Evolutionary conservation across 2,329 filamentous ascomycete genomes (phyloP), one percentile per base, ranked within the genome.

Genomic region (Neofusicoccum kwambonambiense): DNA sequence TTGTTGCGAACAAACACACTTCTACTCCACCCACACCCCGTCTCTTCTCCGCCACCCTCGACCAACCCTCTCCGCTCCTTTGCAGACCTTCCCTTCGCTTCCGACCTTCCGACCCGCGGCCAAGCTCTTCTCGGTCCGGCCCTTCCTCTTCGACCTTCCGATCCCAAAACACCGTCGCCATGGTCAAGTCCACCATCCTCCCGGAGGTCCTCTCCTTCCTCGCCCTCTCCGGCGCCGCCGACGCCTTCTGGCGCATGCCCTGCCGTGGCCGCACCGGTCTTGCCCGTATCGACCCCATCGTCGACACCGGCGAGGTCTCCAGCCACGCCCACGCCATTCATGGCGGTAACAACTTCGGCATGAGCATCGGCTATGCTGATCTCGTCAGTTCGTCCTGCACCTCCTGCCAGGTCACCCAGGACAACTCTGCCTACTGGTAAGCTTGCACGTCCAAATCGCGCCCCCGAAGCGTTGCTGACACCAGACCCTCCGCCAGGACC

Each of bases 211-310:
- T 70, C 60, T 66, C 73, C 37, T 66, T 68, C 19, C 64, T 76
- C 57, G 71, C 72, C 13, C 71, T 81, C 17, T 71, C 76, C 15
- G 73, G 74, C 54, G 71, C 74, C 27, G 72, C 86, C 49, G 87
- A 90, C 70, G 88, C 89, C 62, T 90, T 91, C 73, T 84, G 91
- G 74, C 87, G 85, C 71, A 91, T 92, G 82, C 86, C 86, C 73
- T 88, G 88, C 72, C 82, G 86, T 69, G 82, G 84, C 47, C 85
- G 89, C 70, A 81, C 88, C 69, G 85, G 84, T 56, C 80, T 82
- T 57, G 86, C 85, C 69, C 87, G 85, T 68, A 79, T 84, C 50
- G 90, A 92, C 70, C 89, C 90, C 65, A 87, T 92, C 73, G 82
- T 93, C 70, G 82, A 76, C 68, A 87, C 87, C 19, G 87, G 87